Evolutionary conservation across 306 rosid species (phyloP), one percentile per base, ranked within the genome.

Genomic region (Begonia peltatifolia): DNA sequence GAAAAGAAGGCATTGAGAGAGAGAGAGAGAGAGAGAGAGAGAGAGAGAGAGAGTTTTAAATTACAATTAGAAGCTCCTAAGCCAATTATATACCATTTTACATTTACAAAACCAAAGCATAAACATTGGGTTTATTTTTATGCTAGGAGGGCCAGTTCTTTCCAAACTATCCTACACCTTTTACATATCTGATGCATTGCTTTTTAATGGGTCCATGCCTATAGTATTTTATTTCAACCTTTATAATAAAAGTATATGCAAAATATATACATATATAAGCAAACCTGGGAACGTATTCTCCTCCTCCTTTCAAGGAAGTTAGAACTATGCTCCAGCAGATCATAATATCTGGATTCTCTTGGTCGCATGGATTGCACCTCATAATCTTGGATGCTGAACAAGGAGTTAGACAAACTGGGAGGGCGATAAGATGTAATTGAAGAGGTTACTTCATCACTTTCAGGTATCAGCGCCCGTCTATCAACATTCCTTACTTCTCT

Each of bases 301-400:
- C 96, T 83, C 73, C 99, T 77, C 60, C 99, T 72, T 73, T 92
- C 96, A 2, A 92, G 88, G 73, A 92, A 92, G 81, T 83, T 92
- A 53, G 96, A 81, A 42, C 99, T 75, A 52, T 92, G 84, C 66
- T 86, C 99, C 46, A 83, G 79, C 15, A 86, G 78, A 77, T 92
- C 96, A 41, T 74, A 84, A 72, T 92, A 87, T 67, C 89, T 79
- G 63, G 93, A 73, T 74, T 92, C 96, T 74, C 94, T 71, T 14
- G 96, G 65, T 13, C 60, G 71, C 17, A 84, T 71, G 56, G 94
- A 59, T 65, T 83, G 96, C 59, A 68, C 80, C 62, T 77, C 96
- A 52, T 73, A 70, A 67, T 83, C 94, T 67, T 81, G 96, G 66
- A 70, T 67, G 60, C 81, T 49, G 41, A 74, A 79, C 61, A 77